A percentile compares a stretch with the other conserved stretches of the same genome.
Conservation (phyloP, 805 yeast species). For the Suhomyces faveliae region DNA sequence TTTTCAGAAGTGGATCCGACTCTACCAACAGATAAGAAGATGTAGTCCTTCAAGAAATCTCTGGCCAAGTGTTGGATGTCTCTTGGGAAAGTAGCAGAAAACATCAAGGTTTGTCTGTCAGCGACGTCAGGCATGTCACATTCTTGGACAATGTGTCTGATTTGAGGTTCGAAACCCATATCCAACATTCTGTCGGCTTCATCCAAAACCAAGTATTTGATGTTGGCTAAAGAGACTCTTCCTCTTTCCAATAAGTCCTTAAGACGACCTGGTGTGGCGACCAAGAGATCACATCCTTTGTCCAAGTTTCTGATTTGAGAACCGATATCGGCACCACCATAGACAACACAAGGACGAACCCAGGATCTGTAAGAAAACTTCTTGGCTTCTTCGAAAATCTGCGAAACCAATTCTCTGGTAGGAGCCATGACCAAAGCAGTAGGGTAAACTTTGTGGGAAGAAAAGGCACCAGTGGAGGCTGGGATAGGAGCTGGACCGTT, state of each 20-base stretch:
- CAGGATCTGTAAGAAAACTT: conserved; percentile 97
- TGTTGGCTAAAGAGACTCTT: conserved; percentile 80
- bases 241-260: conserved; percentile 96
- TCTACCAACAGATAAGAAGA: conserved; percentile 96
- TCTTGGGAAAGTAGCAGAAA: conserved; percentile 98
- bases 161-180: conserved; percentile 99
- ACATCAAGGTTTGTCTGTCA: conserved; percentile 95
- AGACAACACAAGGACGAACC: conserved; percentile 94
- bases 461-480: conserved; percentile 49
- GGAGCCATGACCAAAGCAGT: conserved; percentile 96
- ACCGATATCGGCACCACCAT: conserved; percentile 97
- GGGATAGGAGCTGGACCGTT: conserved; percentile 75
- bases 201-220: conserved; percentile 91
- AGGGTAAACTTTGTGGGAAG: conserved; percentile 83
- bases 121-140: conserved; percentile 95
- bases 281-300: conserved; percentile 92
- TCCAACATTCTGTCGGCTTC: conserved; percentile 99
- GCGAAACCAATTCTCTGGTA: conserved; percentile 98
- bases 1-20: conserved; percentile 99
- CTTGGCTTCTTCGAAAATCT: conserved; percentile 92
- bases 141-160: conserved; percentile 95
- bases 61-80: conserved; percentile 96
- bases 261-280: conserved; percentile 99
- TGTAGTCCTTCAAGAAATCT: conserved; percentile 93
- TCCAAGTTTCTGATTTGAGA: conserved; percentile 83